Conservation (phyloP, 768 basidiomycete genomes). For the Pleurotus ostreatus region DNA sequence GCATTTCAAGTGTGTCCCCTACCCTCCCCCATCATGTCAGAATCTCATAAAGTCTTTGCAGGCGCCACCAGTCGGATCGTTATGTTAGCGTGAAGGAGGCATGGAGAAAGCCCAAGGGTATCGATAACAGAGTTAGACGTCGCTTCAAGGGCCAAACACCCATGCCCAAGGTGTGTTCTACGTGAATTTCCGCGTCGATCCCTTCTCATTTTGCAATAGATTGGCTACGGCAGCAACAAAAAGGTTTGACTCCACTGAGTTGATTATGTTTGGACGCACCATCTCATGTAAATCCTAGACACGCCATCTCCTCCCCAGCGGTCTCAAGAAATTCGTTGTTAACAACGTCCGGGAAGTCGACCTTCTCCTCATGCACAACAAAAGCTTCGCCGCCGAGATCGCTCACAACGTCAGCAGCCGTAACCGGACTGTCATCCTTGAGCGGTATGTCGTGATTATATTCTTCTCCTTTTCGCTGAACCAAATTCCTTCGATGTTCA, state of each 20-base stretch:
- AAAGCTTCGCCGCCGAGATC: constrained; percentile 92
- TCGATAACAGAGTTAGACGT: constrained; percentile 95
- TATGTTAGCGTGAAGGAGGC: constrained; percentile 96
- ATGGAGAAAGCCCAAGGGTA: constrained; percentile 99
- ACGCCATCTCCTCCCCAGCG: constrained; percentile 92
- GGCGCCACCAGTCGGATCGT: constrained; percentile 98
- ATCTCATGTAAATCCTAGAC: constrained; percentile 45
- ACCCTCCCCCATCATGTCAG: constrained; percentile 1
- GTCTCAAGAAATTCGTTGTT: constrained; percentile 93
- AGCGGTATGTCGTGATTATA: constrained; percentile 52
- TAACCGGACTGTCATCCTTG: constrained; percentile 88
- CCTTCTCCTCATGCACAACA: constrained; percentile 97
- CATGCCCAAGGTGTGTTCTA: constrained; percentile 84
- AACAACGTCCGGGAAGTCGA: constrained; percentile 93
- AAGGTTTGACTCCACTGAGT: constrained; percentile 35
- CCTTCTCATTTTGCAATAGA: constrained; percentile 33
- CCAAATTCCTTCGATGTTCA: constrained; percentile 21
- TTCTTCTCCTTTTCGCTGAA: not conserved
- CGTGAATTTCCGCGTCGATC: not conserved
- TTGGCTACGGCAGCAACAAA: constrained; percentile 90
- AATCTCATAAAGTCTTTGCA: constrained; percentile 24
- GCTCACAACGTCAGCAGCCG: constrained; percentile 95
- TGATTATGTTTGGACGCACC: constrained; percentile 14
- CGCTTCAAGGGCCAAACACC: constrained; percentile 93
- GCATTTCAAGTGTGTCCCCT: constrained; percentile 79